Evolutionary conservation across 495 filamentous ascomycete species (phyloP), one percentile per base, ranked within the genome.

Genomic region (Sporormia fimetaria): DNA sequence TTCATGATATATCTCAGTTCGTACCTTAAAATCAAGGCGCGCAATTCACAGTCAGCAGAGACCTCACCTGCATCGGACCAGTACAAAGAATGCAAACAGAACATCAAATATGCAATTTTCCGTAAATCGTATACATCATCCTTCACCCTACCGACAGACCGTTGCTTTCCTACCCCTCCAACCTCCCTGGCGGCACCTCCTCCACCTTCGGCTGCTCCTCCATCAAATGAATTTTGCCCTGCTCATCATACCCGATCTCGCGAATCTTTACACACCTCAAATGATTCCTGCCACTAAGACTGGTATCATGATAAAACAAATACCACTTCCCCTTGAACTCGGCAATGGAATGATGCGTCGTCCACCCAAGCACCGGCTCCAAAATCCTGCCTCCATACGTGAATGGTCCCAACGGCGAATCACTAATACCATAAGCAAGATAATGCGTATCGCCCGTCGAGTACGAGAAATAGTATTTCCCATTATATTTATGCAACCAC

Each of bases 301-400:
- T 53, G 55, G 71, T 73, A 63, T 85, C 80, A 54, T 83, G 80
- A 59, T 83, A 74, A 53, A 83, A 83, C 39, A 85, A 49, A 57
- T 67, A 83, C 80, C 78, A 83, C 37, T 67, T 66, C 3, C 68
- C 77, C 61, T 70, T 49, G 51, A 76, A 81, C 66, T 83, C 78
- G 20, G 73, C 76, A 51, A 85, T 77, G n/a, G 73, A 78, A 61
- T 83, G 80, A 63, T 83, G 79, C 40, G 80, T 85, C 31, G 80
- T 85, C 80, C 80, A 85, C 4, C 80, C 80, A 3, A 78, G 51
- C 44, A 83, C 80, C 1, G 80, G 80, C 65, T 85, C 78, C 36
- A 85, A 57, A 43, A 85, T 78, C 25, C 73, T 59, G 2, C 80
- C 80, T 5, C 65, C 68, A 40, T 82, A 85, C 11, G 69, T 76